Evolutionary conservation across 139 green algal genomes (phyloP), one percentile per base, ranked within the genome.

Genomic region (Chlamydomonas incerta): DNA sequence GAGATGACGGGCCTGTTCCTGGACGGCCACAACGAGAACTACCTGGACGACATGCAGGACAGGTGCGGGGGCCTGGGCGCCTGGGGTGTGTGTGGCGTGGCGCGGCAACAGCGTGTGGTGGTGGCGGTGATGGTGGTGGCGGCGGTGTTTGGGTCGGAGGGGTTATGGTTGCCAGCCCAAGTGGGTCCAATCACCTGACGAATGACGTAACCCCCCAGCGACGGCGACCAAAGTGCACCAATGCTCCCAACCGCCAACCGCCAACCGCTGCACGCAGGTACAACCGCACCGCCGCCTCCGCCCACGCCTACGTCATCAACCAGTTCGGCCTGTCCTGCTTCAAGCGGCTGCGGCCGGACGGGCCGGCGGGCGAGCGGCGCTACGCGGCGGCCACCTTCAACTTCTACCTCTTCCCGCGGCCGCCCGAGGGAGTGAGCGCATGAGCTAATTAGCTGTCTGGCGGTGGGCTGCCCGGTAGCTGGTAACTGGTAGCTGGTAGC

Each of bases 1-100:
- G 94, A 97, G 75, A 96, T 96, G 93, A 96, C 93, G n/a, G 94
- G 95, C 0, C 82, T 97, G 63, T 94, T 95, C 74, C 67, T 93
- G 33, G 81, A 94, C 23, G 86, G 90, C 15, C 79, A 69, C 14
- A 72, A 73, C n/a, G 85, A 88, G 24, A 58, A 82, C 13, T 96
- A 89, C 60, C 82, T 96, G 74, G 94, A 96, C 58, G 91, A 96
- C 41, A 93, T 95, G 8, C 85, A 96, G 74, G 92, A 96, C 72
- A 85, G 94, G 55, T 96, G 89, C 17, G 77, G 50, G 41, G 6
- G n/a, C n/a, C n/a, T n/a, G n/a, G n/a, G n/a, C n/a, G n/a, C n/a
- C n/a, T n/a, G n/a, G 62, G 68, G 57, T 2, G 13, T 50, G 31
- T 5, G 18, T 55, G 74, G 74, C 2, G 21, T 17, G 70, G 31